Conservation (phyloP, 352 stramenopile genomes). For the Elongisporangium senticosum region DNA sequence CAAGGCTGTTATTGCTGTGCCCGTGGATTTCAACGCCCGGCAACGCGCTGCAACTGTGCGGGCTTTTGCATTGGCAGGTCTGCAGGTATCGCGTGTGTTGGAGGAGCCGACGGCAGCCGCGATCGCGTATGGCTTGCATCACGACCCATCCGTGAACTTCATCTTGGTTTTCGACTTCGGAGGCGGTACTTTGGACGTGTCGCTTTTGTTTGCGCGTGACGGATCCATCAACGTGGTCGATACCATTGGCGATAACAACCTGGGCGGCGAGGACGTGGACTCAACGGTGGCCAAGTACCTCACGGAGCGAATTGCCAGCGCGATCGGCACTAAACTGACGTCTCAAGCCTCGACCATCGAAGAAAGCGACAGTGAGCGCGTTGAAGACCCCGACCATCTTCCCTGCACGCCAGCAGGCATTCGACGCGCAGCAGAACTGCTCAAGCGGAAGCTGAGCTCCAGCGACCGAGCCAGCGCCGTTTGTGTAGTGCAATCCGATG, state of each 20-base stretch:
- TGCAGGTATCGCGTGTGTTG: conserved; percentile 46
- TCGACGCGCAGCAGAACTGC: conserved; percentile 40
- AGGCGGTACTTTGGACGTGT: conserved; percentile 92
- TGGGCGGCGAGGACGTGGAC: conserved; percentile 89
- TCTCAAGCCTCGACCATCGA: conserved; percentile 19
- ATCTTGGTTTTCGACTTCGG: conserved; percentile 96
- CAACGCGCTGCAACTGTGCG: conserved; percentile 40
- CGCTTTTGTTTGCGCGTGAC: conserved; percentile 89
- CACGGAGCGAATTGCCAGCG: conserved; percentile 63
- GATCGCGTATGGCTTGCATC: conserved; percentile 94
- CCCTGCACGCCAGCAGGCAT: conserved; percentile 52
- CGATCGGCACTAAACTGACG: conserved; percentile 24
- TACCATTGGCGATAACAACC: conserved; percentile 89
- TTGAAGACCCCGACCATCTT: conserved; percentile 16
- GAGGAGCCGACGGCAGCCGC: conserved; percentile 93
- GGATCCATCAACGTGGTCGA: conserved; percentile 95
- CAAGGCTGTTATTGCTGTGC: conserved; percentile 56
- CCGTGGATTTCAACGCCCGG: conserved; percentile 41
- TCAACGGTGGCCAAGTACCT: conserved; percentile 87
- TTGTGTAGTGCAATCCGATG: conserved; percentile 21
- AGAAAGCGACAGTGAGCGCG: conserved; percentile 7
- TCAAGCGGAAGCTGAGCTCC: conserved; percentile 50
- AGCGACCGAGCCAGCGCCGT: conserved; percentile 14
- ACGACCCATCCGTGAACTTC: conserved; percentile 88
- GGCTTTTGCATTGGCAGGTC: conserved; percentile 35